Evolutionary conservation across 352 stramenopile genomes (phyloP).

Genomic region (Pythium guiyangense): DNA sequence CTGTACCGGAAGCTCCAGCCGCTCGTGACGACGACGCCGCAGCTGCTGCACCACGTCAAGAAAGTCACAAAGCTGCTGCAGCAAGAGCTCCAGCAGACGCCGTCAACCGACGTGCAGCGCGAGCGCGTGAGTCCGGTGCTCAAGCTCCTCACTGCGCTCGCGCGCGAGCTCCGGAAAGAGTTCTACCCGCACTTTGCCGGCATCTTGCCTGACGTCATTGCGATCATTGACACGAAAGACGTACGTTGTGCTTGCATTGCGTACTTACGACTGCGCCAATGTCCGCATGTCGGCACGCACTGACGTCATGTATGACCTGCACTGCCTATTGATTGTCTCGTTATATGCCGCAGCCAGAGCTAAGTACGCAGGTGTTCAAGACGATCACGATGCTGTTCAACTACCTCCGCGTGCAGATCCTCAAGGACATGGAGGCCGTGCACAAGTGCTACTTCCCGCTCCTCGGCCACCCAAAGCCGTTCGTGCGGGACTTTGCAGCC

Average conservation of each 20-base stretch:
- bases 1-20: conserved; percentile 66
- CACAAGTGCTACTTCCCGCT: conserved; percentile 89
- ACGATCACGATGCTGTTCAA: conserved; percentile 89
- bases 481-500: conserved; percentile 87
- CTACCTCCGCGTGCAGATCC: conserved; percentile 75
- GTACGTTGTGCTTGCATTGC: conserved; percentile 23
- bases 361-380: conserved; percentile 90
- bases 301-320: not conserved
- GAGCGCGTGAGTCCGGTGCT: conserved; percentile 71
- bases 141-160: conserved; percentile 78
- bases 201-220: conserved; percentile 60
- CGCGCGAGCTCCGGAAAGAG: conserved; percentile 78
- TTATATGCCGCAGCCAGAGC: conserved; percentile 46
- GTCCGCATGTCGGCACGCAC: not conserved
- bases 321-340: not conserved
- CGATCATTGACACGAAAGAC: conserved; percentile 82
- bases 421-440: conserved; percentile 87
- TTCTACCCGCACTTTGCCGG: conserved; percentile 82
- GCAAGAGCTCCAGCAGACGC: conserved; percentile 48
- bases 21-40: conserved; percentile 76
- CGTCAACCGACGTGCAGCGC: conserved; percentile 53
- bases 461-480: conserved; percentile 78
- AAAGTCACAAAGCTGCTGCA: conserved; percentile 66
- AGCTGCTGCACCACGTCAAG: conserved; percentile 75
- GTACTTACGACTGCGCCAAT: not conserved